Base-by-base conservation (phyloP, 1,284 basidiomycete genomes). In the Schizopora paradoxa region DNA sequence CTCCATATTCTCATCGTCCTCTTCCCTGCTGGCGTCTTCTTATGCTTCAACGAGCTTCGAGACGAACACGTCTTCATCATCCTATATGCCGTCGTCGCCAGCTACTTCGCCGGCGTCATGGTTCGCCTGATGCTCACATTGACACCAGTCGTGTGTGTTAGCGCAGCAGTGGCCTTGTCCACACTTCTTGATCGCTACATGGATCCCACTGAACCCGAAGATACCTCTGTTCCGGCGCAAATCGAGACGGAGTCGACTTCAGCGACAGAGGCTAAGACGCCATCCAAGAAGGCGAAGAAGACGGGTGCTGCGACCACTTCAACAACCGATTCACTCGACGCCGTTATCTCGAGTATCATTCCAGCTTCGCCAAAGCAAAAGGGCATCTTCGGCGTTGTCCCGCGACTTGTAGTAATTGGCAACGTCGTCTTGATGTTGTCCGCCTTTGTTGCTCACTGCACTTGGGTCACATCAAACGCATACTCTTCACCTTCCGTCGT, bases 61-160 rank as follows among this genome's bases (percentile, higher is more conserved):
- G 96, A 99, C 65, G 96, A 98, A 64, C 96, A 99, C 61, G 76
- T 99, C 56, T 99, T 99, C 65, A 90, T 99, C 59, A 96, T 99
- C 71, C 94, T 99, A 67, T 99, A 99, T 66, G 86, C 94, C 21
- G 81, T 93, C 53, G 82, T 99, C 61, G 91, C 87, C 38, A 91
- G 91, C 61, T 99, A 99, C 76, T 99, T 99, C 65, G 95, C 96
- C 7, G 94, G 95, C 45, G 96, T 99, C 64, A 99, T 99, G 95
- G 95, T 99, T 50, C 90, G 94, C 53, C 71, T 94, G 47, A 96
- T 96, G 89, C 74, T 95, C 48, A 88, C 92, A 3, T 77, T 95
- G 34, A 95, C 92, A 0, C 92, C 92, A 0, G 85, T 91, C 45
- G 91, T 94, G 34, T 96, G 93, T 62, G 90, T 99, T 46, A 66